A percentile compares a stretch with the other conserved stretches of the same genome.
These are phyloP conservation scores for Talaromyces rugulosus DNA, from an alignment of 2,329 filamentous ascomycete species.

Conservation along the genomic window DNA sequence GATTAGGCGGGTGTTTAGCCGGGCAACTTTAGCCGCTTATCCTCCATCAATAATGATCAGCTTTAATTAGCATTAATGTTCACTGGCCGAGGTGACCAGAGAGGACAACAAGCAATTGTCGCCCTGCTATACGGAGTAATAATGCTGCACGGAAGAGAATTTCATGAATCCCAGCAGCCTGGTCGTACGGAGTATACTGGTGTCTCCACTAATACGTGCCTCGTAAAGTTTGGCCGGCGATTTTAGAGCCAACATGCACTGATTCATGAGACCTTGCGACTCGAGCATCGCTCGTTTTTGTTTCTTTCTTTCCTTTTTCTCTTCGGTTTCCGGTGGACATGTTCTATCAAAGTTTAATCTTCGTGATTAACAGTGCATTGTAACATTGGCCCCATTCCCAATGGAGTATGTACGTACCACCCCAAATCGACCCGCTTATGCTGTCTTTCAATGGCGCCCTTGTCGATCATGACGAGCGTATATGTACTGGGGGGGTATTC, in stretches of 20 bases:
- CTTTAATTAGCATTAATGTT: neutral
- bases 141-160: neutral
- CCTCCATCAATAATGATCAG: neutral
- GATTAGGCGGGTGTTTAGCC: neutral
- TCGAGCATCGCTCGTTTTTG: neutral
- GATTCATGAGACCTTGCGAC: neutral
- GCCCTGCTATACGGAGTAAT: neutral
- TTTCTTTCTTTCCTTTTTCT: neutral
- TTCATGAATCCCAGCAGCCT: neutral
- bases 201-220: neutral
- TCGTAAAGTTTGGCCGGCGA: neutral
- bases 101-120: neutral
- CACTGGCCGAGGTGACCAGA: neutral
- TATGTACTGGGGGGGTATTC: neutral
- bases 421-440: neutral
- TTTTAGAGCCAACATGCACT: neutral
- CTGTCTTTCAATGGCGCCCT: neutral
- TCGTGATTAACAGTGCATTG: neutral
- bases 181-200: neutral
- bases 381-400: neutral
- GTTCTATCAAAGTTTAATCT: neutral
- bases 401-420: neutral
- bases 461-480: neutral
- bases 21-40: neutral
- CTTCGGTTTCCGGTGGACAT: neutral